Evolutionary conservation across 2,329 filamentous ascomycete species (phyloP).

Genomic region (Botryotinia convoluta): DNA sequence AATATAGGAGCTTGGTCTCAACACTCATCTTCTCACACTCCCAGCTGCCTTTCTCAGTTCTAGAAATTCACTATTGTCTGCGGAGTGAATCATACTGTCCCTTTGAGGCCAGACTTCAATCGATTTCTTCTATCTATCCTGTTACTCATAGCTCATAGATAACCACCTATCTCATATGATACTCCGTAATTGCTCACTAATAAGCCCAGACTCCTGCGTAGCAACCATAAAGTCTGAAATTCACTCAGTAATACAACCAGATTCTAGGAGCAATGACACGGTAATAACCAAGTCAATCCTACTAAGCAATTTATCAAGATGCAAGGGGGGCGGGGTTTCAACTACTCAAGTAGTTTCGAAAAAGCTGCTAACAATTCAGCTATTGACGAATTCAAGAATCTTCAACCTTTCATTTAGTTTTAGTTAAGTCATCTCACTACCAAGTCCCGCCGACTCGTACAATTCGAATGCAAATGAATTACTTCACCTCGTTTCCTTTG

Average conservation of each 20-base stretch:
- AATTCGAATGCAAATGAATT: neutral
- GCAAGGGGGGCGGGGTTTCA: neutral
- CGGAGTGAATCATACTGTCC: neutral
- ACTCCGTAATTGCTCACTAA: neutral
- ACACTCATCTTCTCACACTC: neutral
- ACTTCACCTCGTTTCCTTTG: neutral
- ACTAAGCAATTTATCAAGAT: neutral
- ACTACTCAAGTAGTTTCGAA: neutral
- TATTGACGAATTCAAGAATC: neutral
- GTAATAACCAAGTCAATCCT: neutral
- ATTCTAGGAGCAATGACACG: neutral
- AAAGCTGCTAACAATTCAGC: neutral
- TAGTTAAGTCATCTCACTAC: neutral
- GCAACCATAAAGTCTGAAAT: neutral
- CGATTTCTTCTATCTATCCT: too few species aligned
- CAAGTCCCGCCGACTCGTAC: neutral
- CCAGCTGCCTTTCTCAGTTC: neutral
- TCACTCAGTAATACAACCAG: neutral
- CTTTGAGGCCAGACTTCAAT: neutral
- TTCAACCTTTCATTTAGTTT: neutral
- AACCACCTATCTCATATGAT: neutral
- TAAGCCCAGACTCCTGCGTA: neutral
- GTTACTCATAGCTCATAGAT: neutral
- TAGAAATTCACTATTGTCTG: neutral
- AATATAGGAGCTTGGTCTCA: too few species aligned